phyloP scores from a whole-genome alignment of 306 rosid genomes.

The Rubus parviflorus region DNA sequence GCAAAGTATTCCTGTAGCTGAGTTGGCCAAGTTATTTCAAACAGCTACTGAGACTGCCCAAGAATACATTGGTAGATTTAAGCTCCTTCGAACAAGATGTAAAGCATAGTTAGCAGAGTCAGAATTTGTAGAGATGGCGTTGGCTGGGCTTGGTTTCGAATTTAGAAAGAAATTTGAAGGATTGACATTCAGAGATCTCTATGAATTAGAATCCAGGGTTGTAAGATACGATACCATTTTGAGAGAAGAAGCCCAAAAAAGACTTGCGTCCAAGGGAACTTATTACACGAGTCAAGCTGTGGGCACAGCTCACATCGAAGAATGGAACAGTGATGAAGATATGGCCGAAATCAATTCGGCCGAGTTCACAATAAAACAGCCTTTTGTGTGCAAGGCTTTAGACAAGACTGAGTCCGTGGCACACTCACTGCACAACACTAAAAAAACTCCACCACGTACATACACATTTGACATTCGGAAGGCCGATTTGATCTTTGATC shows the following conservation, averaged over 20 bases:
- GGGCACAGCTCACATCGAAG: background rate
- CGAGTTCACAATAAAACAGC: too few relatives aligned
- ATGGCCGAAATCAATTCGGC: too few relatives aligned
- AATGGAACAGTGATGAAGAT: background rate
- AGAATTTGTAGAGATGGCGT: background rate
- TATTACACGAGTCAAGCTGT: background rate
- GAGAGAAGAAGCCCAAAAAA: background rate
- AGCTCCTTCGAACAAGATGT: too few relatives aligned
- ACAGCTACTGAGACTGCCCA: too few relatives aligned
- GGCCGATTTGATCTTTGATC: background rate
- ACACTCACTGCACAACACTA: background rate
- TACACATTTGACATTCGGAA: background rate
- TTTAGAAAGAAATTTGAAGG: too few relatives aligned
- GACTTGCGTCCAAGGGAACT: background rate
- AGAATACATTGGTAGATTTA: too few relatives aligned
- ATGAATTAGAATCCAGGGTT: too few relatives aligned
- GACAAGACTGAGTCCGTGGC: too few relatives aligned
- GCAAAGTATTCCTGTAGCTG: too few relatives aligned
- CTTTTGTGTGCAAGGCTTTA: too few relatives aligned
- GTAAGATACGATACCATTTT: background rate
- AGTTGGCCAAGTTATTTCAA: too few relatives aligned
- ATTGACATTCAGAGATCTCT: too few relatives aligned
- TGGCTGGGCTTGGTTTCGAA: background rate
- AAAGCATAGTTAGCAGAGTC: background rate
- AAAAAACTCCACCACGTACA: background rate